Percentiles rank a stretch among this genome's conserved stretches.
Evolutionary conservation across 345 rosid species (phyloP).

Genomic region (Rhodamnia argentea): DNA sequence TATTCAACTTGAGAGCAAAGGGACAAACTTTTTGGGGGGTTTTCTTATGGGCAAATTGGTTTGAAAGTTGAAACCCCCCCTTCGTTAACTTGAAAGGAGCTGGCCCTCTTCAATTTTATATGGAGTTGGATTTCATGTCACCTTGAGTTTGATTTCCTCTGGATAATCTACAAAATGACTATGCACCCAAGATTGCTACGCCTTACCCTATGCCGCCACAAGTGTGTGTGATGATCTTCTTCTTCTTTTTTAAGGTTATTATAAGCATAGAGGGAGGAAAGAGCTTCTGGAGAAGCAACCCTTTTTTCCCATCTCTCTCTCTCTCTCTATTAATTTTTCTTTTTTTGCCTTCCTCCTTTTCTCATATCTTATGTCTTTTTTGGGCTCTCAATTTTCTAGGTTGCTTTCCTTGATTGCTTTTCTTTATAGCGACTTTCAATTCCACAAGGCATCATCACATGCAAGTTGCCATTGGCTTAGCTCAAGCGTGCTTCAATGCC

Average conservation of each 20-base stretch:
- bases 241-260: background rate
- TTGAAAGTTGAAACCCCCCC: background rate
- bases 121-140: background rate
- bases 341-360: background rate
- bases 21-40: background rate
- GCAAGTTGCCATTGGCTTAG: background rate
- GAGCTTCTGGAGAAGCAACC: background rate
- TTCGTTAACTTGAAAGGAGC: background rate
- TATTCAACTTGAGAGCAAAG: background rate
- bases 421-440: background rate
- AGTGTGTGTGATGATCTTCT: background rate
- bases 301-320: background rate
- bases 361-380: background rate
- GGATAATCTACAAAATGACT: background rate
- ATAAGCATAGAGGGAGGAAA: background rate
- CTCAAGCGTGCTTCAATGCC: background rate
- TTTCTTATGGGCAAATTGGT: background rate
- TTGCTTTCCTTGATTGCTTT: background rate
- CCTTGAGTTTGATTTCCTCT: background rate
- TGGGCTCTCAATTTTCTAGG: background rate
- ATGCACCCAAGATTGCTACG: background rate
- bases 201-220: background rate
- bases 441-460: background rate
- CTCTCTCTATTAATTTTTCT: background rate
- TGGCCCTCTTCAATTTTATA: background rate